Percentiles rank a stretch among this genome's conserved stretches.
These are phyloP conservation scores for Bipolaris oryzae DNA, from an alignment of 2,329 filamentous ascomycete species.

Conservation along the genomic window DNA sequence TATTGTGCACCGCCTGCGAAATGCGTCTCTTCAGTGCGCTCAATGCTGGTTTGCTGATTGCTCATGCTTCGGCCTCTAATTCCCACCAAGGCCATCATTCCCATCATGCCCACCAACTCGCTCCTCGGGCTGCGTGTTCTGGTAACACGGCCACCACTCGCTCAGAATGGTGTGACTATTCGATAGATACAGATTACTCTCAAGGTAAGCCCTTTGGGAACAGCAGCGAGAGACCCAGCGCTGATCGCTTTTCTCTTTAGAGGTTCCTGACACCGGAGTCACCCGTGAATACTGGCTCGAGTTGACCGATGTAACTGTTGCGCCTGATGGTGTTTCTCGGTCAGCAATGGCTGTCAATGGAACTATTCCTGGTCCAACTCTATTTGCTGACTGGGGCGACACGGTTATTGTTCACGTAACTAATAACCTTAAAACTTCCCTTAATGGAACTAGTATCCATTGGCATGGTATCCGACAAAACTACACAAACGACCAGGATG, in stretches of 20 bases:
- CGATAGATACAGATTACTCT: background rate
- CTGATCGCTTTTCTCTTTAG: no score
- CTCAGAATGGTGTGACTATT: background rate
- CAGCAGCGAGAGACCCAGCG: no score
- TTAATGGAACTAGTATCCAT: slow-evolving; percentile 47
- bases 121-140: background rate
- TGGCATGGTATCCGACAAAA: no score
- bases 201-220: no score
- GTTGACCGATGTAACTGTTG: background rate
- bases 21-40: background rate
- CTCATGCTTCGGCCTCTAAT: background rate
- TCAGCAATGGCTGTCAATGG: slow-evolving; percentile 20
- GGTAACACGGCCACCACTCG: background rate
- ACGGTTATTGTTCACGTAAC: slow-evolving; percentile 8
- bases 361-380: slow-evolving; percentile 25
- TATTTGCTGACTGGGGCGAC: slow-evolving; percentile 33
- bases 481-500: no score
- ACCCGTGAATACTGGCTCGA: background rate
- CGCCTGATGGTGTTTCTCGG: background rate
- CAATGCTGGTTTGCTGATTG: background rate
- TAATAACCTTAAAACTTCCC: background rate
- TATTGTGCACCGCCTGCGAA: no score
- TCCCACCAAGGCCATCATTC: background rate
- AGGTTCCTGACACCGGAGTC: background rate
- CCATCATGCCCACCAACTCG: background rate